Base-by-base conservation (phyloP, 129 eudicot genomes). In the Apium graveolens region DNA sequence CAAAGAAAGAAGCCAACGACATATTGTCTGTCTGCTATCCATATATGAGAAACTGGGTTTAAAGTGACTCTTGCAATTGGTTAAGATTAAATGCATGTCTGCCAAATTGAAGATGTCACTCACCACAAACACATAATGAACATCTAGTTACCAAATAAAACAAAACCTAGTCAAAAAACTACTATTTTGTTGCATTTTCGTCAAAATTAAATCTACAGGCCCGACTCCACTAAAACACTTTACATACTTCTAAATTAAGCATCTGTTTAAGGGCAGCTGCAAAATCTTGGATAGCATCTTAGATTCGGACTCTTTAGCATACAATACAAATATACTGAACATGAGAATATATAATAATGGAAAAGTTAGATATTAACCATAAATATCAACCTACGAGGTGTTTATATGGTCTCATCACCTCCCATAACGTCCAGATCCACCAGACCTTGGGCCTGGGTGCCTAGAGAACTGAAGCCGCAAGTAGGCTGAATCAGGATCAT, bases 371-470 rank as follows among this genome's bases (percentile, higher is more conserved):
- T 62, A 29, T 42, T 34, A 49, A 65, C 27, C n/a, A 71, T 1
- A 14, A 42, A 43, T 41, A 34, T 68, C 35, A 76, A 13, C 46
- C 74, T 13, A n/a, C 32, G 3, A 46, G 79, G 75, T 24, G 60
- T 34, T 16, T 32, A 68, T 68, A 37, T 68, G n/a, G 26, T 68
- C 73, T 82, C 70, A 87, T 74, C 89, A 84, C 71, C 86, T 89
- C 49, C 94, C 89, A 43, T 91, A 88, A 39, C 77, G 70, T 78
- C 84, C 84, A 21, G 87, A 41, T 57, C 65, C 65, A 17, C 86
- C 86, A 53, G 91, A 81, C 77, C 94, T 81, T 34, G 94, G 89
- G 73, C 94, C 94, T 7, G 90, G 93, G 78, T 79, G 24, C 86
- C 84, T 87, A 11, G 91, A 89, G 79, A 89, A 89, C 82, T 89